Base-by-base conservation (phyloP, 768 basidiomycete species). In the Chiua virens region DNA sequence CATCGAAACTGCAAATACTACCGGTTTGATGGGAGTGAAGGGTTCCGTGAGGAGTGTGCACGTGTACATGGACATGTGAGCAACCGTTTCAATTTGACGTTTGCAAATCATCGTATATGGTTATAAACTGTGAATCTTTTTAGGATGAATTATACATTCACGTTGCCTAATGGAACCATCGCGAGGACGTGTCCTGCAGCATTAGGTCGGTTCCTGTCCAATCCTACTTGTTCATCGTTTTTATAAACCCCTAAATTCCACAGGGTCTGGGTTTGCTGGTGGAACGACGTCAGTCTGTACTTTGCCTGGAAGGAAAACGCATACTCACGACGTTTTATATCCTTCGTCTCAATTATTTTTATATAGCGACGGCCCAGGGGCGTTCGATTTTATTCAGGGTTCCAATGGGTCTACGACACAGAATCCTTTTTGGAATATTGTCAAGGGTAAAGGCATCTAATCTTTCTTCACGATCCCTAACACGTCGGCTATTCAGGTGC, bases 381-480 rank as follows among this genome's bases (percentile, higher is more conserved):
- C 81, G 1, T 83, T 90, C 54, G 86, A 89, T 66, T 92, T 90
- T 56, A 69, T 83, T 28, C 89, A 90, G 71, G 87, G 89, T 5
- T 75, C 79, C 56, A 88, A 89, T 62, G 76, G 79, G 20, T 80
- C 83, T 4, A 63, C 63, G 15, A 67, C 79, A 8, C 83, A 80
- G 80, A 89, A 91, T 64, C 85, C 86, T 5, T 87, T 91, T 64
- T 90, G 89, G 87, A 78, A 90, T 55, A 60, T 89, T 27, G 86
- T 91, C 45, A 92, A 89, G 71, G 81, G 79, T 63, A 53, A 43
- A 1, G 40, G 34, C n/a, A n/a, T 35, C 8, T 3, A 6, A 10
- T 21, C 3, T 8, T 22, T 42, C n/a, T 20, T 32, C 13, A 11
- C 13, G 20, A 22, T 27, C 30, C 22, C n/a, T 53, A 6, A 50